These are phyloP conservation scores for Hanseniaspora pseudoguilliermondii DNA, from an alignment of 805 yeast genomes.

Conservation along the genomic window DNA sequence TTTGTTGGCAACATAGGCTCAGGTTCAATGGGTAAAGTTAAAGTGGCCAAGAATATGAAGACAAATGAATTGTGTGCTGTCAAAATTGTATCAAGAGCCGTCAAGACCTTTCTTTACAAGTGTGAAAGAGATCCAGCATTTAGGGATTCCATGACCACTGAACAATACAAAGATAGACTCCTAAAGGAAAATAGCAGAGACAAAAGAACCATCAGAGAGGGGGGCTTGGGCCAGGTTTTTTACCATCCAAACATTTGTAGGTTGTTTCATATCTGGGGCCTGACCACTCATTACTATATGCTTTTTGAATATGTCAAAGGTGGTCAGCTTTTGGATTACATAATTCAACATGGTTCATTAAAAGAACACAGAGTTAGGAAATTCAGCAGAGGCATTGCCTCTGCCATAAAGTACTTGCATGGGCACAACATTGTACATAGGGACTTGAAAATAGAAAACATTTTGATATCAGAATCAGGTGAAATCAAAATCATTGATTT, in stretches of 20 bases:
- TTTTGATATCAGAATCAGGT: constrained; percentile 84
- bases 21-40: constrained; percentile 98
- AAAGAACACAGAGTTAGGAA: constrained; percentile 89
- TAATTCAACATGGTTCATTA: constrained; percentile 87
- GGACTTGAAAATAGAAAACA: constrained; percentile 90
- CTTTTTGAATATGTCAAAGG: constrained; percentile 93
- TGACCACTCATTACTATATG: constrained; percentile 96
- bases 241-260: constrained; percentile 89
- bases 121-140: constrained; percentile 61
- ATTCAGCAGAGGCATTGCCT: constrained; percentile 87
- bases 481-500: constrained; percentile 93
- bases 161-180: constrained; percentile 52
- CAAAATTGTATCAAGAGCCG: constrained; percentile 84
- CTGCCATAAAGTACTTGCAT: constrained; percentile 89
- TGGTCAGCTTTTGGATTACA: constrained; percentile 93
- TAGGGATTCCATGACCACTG: constrained; percentile 41
- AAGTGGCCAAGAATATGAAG: constrained; percentile 72
- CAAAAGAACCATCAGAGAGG: constrained; percentile 85
- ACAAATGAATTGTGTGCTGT: constrained; percentile 82
- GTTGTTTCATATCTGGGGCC: constrained; percentile 82
- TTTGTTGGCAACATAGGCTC: constrained; percentile 92
- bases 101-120: constrained; percentile 58
- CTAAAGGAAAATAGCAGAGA: constrained; percentile 83
- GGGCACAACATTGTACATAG: constrained; percentile 91
- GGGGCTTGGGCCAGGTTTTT: constrained; percentile 78